These are phyloP conservation scores for Prunus armeniaca DNA, from an alignment of 306 rosid species.

Conservation along the genomic window DNA sequence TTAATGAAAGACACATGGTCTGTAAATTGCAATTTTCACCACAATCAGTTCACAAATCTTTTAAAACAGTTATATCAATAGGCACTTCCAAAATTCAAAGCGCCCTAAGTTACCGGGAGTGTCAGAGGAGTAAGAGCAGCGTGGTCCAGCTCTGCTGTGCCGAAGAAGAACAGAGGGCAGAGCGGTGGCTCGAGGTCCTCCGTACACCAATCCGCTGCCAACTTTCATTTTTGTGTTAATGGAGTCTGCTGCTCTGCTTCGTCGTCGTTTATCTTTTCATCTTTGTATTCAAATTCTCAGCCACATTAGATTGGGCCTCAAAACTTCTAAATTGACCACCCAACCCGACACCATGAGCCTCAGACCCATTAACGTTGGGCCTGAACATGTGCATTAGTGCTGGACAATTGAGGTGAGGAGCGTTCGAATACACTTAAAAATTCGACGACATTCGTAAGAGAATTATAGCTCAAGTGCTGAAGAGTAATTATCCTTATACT, in stretches of 20 bases:
- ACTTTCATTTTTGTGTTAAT: conserved; percentile 46
- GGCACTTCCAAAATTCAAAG: not conserved
- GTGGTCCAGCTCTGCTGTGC: conserved; percentile 39
- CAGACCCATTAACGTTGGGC: not conserved
- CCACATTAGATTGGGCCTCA: conserved; percentile 22
- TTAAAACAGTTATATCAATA: not conserved
- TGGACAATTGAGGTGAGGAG: no score
- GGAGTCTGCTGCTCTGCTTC: conserved; percentile 2
- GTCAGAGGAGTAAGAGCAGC: conserved; percentile 46
- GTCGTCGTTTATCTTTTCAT: not conserved
- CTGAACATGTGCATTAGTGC: not conserved
- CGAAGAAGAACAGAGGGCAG: conserved; percentile 54
- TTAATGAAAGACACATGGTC: conserved; percentile 81
- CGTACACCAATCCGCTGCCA: conserved; percentile 67
- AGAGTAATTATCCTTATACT: no score
- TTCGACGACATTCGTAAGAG: no score
- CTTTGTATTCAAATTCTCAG: not conserved
- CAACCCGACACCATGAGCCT: not conserved
- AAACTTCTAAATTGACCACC: not conserved
- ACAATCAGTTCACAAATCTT: not conserved
- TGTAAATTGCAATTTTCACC: conserved; percentile 26
- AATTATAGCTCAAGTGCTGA: no score
- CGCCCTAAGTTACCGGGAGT: conserved; percentile 29
- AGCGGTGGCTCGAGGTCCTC: conserved; percentile 57
- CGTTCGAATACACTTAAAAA: no score